A percentile compares a stretch with the other conserved stretches of the same genome.
Evolutionary conservation across 305 asterid species (phyloP).

Genomic region (Rubia peregrina): DNA sequence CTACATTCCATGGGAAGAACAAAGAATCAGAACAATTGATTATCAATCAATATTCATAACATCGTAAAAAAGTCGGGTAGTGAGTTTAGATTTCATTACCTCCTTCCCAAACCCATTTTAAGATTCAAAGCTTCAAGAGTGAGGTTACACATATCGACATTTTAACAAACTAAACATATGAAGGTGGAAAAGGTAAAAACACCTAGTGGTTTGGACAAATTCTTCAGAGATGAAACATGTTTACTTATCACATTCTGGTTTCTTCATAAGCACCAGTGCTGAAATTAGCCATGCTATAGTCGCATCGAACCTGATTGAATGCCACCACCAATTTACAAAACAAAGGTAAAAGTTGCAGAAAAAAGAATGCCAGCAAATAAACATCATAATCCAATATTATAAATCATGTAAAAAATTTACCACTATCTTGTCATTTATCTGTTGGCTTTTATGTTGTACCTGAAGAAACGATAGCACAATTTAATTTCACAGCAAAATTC

Average conservation of each 20-base stretch:
- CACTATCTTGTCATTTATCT: slow-evolving; percentile 70
- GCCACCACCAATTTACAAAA: slow-evolving; percentile 13
- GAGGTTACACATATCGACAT: no score
- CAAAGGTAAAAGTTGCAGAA: slow-evolving; percentile 1
- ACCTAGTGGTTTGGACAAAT: background rate
- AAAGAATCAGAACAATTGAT: slow-evolving; percentile 11
- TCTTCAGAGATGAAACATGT: background rate
- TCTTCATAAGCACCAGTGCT: slow-evolving; percentile 92
- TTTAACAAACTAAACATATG: no score
- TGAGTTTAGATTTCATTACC: background rate
- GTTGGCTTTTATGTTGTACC: slow-evolving; percentile 89
- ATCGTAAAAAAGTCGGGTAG: background rate
- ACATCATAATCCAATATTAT: no score
- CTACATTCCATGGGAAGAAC: slow-evolving; percentile 33
- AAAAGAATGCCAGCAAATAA: background rate
- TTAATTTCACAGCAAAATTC: background rate
- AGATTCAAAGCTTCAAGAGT: no score
- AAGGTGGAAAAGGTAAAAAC: no score
- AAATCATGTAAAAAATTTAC: slow-evolving; percentile 39
- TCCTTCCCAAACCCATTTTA: no score
- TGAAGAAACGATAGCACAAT: slow-evolving; percentile 24
- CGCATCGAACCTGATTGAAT: slow-evolving; percentile 69
- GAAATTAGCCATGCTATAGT: slow-evolving; percentile 97
- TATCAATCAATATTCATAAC: background rate
- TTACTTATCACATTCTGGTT: slow-evolving; percentile 91